A percentile compares a stretch with the other conserved stretches of the same genome.
Evolutionary conservation across 495 filamentous ascomycete species (phyloP).

Genomic region (Zalerion maritima): DNA sequence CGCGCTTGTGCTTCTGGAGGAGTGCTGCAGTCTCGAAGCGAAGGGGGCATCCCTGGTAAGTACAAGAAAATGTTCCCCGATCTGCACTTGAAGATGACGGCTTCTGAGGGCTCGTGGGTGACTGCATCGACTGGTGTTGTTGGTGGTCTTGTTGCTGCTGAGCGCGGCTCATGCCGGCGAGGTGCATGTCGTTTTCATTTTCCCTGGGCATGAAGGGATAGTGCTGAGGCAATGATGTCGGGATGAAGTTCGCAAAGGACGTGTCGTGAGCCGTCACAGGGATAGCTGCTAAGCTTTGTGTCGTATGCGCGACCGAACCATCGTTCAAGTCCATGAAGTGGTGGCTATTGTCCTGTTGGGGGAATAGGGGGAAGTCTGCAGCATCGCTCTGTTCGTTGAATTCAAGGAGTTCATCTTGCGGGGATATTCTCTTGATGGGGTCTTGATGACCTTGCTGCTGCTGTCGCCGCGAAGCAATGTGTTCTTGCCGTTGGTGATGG

Average conservation of each 20-base stretch:
- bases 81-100: slow-evolving; percentile 56
- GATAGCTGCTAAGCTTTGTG: no score
- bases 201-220: slow-evolving; percentile 47
- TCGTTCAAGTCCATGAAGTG: slow-evolving; percentile 14
- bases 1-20: slow-evolving; percentile 90
- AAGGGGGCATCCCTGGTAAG: slow-evolving; percentile 75
- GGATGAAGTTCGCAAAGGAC: slow-evolving; percentile 22
- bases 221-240: slow-evolving; percentile 35
- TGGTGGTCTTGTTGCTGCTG: slow-evolving; percentile 26
- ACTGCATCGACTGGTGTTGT: slow-evolving; percentile 30
- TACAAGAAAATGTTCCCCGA: slow-evolving; percentile 86
- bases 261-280: no score
- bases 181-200: no score
- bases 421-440: slow-evolving; percentile 77
- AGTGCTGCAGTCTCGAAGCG: slow-evolving; percentile 78
- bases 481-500: no score
- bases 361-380: slow-evolving; percentile 54
- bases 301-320: slow-evolving; percentile 11
- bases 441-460: slow-evolving; percentile 31
- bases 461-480: no score
- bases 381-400: slow-evolving; percentile 62
- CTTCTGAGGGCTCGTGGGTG: slow-evolving; percentile 30
- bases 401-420: slow-evolving; percentile 82
- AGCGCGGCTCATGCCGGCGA: no score
- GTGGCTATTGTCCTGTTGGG: slow-evolving; percentile 21